phyloP scores from a whole-genome alignment of 192 early-diverging fungal species.

The Backusella tuberculispora region DNA sequence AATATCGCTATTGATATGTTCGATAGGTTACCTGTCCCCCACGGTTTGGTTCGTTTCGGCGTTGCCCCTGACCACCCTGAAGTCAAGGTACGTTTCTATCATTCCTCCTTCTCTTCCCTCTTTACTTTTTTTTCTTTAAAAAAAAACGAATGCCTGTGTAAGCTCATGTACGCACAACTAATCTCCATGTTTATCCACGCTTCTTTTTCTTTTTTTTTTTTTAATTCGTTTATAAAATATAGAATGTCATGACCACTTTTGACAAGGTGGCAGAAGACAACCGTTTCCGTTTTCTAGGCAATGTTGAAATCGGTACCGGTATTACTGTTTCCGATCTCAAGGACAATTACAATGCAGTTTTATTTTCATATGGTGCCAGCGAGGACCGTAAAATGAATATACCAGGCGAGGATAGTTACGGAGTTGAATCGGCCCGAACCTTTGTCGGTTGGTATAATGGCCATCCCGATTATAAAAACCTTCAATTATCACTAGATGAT shows the following conservation, averaged over 20 bases:
- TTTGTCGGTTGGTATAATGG: constrained; percentile 99
- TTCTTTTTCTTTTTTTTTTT: too few relatives aligned
- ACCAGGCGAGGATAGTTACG: constrained; percentile 64
- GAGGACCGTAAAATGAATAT: constrained; percentile 73
- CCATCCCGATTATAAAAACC: constrained; percentile 63
- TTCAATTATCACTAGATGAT: constrained; percentile 62
- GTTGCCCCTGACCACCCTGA: constrained; percentile 98
- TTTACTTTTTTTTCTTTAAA: too few relatives aligned
- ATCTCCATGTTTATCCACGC: too few relatives aligned
- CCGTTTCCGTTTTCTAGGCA: constrained; percentile 81
- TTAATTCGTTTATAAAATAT: constrained; percentile 18
- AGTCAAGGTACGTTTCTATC: constrained; percentile 73
- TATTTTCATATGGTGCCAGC: constrained; percentile 87
- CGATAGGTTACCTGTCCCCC: constrained; percentile 83
- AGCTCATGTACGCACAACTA: too few relatives aligned
- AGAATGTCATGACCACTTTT: constrained; percentile 90
- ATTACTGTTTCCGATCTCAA: constrained; percentile 57
- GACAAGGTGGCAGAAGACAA: constrained; percentile 71
- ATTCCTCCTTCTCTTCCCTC: too few relatives aligned
- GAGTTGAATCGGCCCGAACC: constrained; percentile 75
- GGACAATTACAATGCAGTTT: constrained; percentile 70
- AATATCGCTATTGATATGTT: constrained; percentile 76
- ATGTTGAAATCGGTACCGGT: constrained; percentile 67
- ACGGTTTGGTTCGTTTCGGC: constrained; percentile 91
- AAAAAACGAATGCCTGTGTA: too few relatives aligned